Conservation (phyloP, 495 filamentous ascomycete species). For the Hypoxylon intermedium region DNA sequence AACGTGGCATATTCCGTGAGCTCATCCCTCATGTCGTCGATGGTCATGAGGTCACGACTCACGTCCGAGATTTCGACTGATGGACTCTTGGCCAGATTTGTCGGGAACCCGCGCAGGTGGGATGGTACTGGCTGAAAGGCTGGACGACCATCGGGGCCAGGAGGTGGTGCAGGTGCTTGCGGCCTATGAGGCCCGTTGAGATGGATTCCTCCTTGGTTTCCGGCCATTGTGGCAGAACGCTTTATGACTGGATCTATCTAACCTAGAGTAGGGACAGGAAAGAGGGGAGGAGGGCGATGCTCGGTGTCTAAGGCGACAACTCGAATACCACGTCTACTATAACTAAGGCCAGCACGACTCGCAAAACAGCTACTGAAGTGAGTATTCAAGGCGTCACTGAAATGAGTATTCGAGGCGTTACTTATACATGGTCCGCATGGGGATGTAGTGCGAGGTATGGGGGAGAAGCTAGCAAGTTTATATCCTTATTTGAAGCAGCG, state of each 20-base stretch:
- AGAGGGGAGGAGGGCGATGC: not conserved
- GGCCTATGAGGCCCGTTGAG: not conserved
- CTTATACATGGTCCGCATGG: not conserved
- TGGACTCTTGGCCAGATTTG: constrained; percentile 2
- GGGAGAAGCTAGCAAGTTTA: constrained; percentile 3
- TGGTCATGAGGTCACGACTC: constrained; percentile 26
- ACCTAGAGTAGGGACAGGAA: not conserved
- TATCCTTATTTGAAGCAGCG: not conserved
- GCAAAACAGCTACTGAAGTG: no score
- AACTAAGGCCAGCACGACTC: no score
- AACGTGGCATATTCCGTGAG: constrained; percentile 42
- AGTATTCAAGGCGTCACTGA: not conserved
- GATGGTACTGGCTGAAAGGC: not conserved
- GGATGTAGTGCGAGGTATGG: not conserved
- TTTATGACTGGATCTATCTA: no score
- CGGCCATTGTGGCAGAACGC: constrained; percentile 3
- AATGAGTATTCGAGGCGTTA: not conserved
- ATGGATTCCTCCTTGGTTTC: not conserved
- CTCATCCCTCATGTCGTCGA: constrained; percentile 38
- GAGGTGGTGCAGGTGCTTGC: not conserved
- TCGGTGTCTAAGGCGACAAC: no score
- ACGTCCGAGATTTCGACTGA: constrained; percentile 37
- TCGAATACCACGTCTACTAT: no score
- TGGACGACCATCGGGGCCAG: constrained; percentile 2
- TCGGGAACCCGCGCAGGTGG: constrained; percentile 2